These are phyloP conservation scores for Madurella mycetomatis DNA, from an alignment of 2,329 filamentous ascomycete genomes.

Conservation along the genomic window DNA sequence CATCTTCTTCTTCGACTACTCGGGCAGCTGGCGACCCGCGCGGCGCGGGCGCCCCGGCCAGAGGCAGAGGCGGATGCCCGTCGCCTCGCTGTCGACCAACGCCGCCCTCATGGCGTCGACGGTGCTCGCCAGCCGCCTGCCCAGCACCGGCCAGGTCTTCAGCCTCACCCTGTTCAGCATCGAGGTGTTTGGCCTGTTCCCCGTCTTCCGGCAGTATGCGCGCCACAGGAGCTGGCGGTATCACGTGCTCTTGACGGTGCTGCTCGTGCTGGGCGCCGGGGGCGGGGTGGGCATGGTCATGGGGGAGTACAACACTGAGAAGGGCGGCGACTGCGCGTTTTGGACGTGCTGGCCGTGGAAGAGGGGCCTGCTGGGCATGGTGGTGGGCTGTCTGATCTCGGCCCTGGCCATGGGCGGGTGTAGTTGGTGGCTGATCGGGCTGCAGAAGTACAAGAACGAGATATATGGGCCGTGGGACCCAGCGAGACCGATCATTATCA, in stretches of 20 bases:
- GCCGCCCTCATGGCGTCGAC: conserved; percentile 95
- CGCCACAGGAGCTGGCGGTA: conserved; percentile 76
- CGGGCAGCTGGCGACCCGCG: conserved; percentile 46
- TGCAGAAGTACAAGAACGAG: conserved; percentile 99
- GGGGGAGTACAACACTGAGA: conserved; percentile 31
- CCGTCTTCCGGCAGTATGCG: conserved; percentile 90
- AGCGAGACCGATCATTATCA: conserved; percentile 79
- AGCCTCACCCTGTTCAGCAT: conserved; percentile 93
- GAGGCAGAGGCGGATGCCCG: conserved; percentile 51
- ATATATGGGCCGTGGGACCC: conserved; percentile 98
- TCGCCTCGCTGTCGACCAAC: conserved; percentile 78
- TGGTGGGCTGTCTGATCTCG: conserved; percentile 70
- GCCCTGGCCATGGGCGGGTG: conserved; percentile 83
- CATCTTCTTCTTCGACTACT: conserved; percentile 97
- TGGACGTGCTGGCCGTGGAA: conserved; percentile 47
- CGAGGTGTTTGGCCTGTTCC: conserved; percentile 94
- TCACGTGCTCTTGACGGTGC: conserved; percentile 70
- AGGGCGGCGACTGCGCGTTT: not conserved
- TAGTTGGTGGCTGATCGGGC: conserved; percentile 94
- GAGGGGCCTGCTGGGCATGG: conserved; percentile 62
- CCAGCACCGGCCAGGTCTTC: conserved; percentile 90
- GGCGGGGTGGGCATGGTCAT: conserved; percentile 67
- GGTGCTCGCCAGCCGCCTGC: conserved; percentile 83
- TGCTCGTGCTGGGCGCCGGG: conserved; percentile 74
- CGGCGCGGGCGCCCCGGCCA: not conserved